Evolutionary conservation across 495 filamentous ascomycete species (phyloP), one percentile per base, ranked within the genome.

Genomic region (Penicillium paxilli): DNA sequence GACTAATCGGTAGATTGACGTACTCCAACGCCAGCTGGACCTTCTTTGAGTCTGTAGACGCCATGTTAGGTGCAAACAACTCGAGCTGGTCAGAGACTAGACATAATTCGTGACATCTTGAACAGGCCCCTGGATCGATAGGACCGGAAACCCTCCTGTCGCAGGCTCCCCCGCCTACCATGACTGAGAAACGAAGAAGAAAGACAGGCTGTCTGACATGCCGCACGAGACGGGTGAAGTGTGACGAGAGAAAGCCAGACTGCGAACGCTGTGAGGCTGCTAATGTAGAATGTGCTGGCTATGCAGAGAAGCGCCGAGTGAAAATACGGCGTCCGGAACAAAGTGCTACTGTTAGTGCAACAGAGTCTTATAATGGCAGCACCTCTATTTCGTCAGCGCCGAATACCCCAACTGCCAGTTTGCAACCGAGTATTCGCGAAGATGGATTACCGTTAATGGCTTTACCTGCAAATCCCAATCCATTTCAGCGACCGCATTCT

Each of bases 121-220:
- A n/a, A n/a, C n/a, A n/a, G n/a, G n/a, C n/a, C n/a, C n/a, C n/a
- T n/a, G n/a, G n/a, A n/a, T n/a, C n/a, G n/a, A n/a, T n/a, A n/a
- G n/a, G n/a, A n/a, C n/a, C n/a, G n/a, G n/a, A n/a, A n/a, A n/a
- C n/a, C n/a, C n/a, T n/a, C n/a, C n/a, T n/a, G n/a, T n/a, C n/a
- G n/a, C n/a, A n/a, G n/a, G n/a, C 4, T 12, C 5, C 2, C 30
- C 8, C 8, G 35, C 11, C 4, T 16, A 19, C 35, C 11, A 38
- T 38, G 35, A 38, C 35, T 5, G 35, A 54, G 23, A 54, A 21
- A 25, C 28, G 52, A 11, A 16, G 52, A 17, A 41, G 44, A 20
- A 40, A 25, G 44, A 54, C 52, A 26, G 52, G 52, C 35, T 54
- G 52, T 16, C 33, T 54, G 32, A 54, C 52, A 47, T 54, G 52